Base-by-base conservation (phyloP, 2,329 filamentous ascomycete species). In the Paecilomyces sp. region DNA sequence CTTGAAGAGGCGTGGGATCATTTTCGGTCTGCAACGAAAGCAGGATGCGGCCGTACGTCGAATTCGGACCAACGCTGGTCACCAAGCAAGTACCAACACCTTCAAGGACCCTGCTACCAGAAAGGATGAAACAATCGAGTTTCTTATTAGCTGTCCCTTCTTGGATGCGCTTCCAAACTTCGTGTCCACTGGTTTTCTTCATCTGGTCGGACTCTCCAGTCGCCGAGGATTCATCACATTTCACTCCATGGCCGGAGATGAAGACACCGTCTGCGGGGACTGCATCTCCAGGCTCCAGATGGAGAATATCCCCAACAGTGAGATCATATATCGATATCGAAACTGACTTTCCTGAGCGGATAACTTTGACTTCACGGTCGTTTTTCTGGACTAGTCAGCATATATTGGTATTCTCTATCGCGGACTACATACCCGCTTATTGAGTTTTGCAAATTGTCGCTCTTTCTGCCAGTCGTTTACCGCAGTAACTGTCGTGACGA, bases 71-170 rank as follows among this genome's bases (percentile, higher is more conserved):
- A 33, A 88, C 88, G 15, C 87, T 88, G 1, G 89, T 91, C 61
- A 87, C 85, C 73, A 92, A 79, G 67, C 86, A 92, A 1, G 86
- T 90, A 12, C 89, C 89, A 8, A 91, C 84, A 53, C 89, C 89
- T 70, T 91, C 88, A 76, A 91, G 88, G 60, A 91, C 88, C 63
- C 88, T 88, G 57, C 86, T 83, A 33, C 89, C 92, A 31, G 92
- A 96, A 65, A 96, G 90, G 67, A 97, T 83, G 68, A 89, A 89
- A 1, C 86, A 86, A 61, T 89, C 87, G 3, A 87, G 75, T 55
- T 85, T 82, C 61, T 80, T 82, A 3, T 77, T 76, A 22, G 79
- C 80, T 12, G 75, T 79, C 15, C 83, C 80, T 8, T 80, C 77
- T 55, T 82, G 76, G 30, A 88, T 77, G 2, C 79, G 77, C 47